These are phyloP conservation scores for Pseudoturritis turrita DNA, from an alignment of 345 rosid species.

Conservation along the genomic window DNA sequence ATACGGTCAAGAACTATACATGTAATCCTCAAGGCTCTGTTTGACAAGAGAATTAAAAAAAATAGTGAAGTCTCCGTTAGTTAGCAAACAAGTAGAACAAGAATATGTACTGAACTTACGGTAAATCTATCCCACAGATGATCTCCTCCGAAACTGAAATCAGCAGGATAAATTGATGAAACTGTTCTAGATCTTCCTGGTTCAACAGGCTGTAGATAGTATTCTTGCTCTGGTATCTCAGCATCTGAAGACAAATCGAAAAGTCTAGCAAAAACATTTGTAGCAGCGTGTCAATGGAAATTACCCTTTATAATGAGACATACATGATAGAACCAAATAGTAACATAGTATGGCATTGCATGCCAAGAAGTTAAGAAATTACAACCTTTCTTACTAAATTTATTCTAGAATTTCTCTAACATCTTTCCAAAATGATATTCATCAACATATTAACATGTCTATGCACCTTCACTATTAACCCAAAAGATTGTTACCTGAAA, in stretches of 20 bases:
- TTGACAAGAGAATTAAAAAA: constrained; percentile 5
- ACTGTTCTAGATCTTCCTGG: constrained; percentile 75
- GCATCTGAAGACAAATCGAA: constrained; percentile 72
- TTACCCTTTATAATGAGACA: neutral
- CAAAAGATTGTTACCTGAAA: constrained; percentile 58
- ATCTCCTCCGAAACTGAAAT: constrained; percentile 83
- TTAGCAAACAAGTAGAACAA: neutral
- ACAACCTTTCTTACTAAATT: neutral
- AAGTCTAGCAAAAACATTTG: constrained; percentile 47
- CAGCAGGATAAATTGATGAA: constrained; percentile 76
- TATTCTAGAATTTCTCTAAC: neutral
- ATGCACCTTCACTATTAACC: constrained; percentile 2
- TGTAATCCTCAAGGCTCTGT: neutral
- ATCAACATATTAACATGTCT: neutral
- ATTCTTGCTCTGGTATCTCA: constrained; percentile 90
- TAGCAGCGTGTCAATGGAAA: constrained; percentile 4
- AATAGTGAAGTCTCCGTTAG: neutral
- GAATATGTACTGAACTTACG: constrained; percentile 49
- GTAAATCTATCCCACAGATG: constrained; percentile 95
- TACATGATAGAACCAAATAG: neutral
- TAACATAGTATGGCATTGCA: constrained; percentile 1
- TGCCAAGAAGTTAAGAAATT: neutral
- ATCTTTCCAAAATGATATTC: neutral
- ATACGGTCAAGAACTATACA: constrained; percentile 8
- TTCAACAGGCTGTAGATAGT: constrained; percentile 86